Evolutionary conservation across 768 basidiomycete species (phyloP).

Genomic region (Fistulinella prunicolor): DNA sequence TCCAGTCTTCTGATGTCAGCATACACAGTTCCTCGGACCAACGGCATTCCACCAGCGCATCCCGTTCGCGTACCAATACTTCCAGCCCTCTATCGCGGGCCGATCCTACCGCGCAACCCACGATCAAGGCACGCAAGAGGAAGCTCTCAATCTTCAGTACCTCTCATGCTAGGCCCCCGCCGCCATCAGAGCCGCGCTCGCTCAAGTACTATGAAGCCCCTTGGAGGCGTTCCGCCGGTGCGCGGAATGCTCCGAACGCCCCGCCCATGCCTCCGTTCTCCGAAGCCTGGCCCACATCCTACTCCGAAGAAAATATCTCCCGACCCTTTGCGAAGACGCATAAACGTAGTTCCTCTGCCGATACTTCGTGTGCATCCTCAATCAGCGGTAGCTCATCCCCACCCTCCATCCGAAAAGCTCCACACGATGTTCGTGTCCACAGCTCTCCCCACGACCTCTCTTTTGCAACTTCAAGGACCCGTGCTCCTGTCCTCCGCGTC

Average conservation of each 20-base stretch:
- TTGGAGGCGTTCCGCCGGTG: conserved; percentile 43
- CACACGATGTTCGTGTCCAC: conserved; percentile 12
- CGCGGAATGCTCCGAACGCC: background rate
- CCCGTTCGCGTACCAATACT: conserved; percentile 6
- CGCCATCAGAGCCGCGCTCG: conserved; percentile 43
- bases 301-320: conserved; percentile 41
- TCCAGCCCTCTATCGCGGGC: conserved; percentile 26
- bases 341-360: conserved; percentile 42
- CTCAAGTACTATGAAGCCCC: conserved; percentile 45
- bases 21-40: conserved; percentile 2
- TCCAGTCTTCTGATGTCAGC: conserved; percentile 6
- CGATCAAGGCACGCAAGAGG: conserved; percentile 16
- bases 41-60: background rate
- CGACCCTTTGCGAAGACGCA: conserved; percentile 33
- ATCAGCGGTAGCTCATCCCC: conserved; percentile 21
- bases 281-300: conserved; percentile 24
- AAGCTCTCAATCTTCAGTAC: conserved; percentile 40
- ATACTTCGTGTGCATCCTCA: conserved; percentile 45
- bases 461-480: conserved; percentile 55
- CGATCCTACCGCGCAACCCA: conserved; percentile 6
- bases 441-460: conserved; percentile 59
- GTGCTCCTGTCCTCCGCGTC: conserved; percentile 71
- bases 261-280: conserved; percentile 17
- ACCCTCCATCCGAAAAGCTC: conserved; percentile 18
- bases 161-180: conserved; percentile 40